Evolutionary conservation across 164 flowering plant genomes (phyloP), one percentile per base, ranked within the genome.

Genomic region (Umbellularia californica): DNA sequence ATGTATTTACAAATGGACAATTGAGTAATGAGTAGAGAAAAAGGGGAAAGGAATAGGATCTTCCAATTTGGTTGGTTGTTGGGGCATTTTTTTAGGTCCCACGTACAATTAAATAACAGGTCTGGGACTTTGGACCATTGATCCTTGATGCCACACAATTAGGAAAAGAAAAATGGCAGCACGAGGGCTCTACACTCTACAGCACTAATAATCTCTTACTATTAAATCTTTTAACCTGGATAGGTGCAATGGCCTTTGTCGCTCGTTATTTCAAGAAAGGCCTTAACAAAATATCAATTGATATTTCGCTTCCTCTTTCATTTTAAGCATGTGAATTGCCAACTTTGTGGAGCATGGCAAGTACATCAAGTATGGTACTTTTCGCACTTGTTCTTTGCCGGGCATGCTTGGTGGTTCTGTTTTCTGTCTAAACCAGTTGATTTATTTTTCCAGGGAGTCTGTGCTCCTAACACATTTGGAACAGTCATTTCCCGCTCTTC

Each of bases 321-420:
- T 79, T 96, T 98, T 82, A 89, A 96, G 78, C 95, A 96, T 84
- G 98, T 96, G 28, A 86, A 88, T 67, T 91, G 99, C 73, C 98
- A 92, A 77, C 97, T 94, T 73, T 90, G 97, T 84, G 95, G 86
- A 75, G 99, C 99, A 77, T 96, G 99, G 99, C 99, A 96, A 87
- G 80, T 87, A 69, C 99, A 94, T 88, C 99, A 96, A 79, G 99
- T 94, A 85, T 73, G 89, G 13, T 17, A 74, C n/a, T 41, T 66
- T 74, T 41, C 9, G 11, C 47, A 41, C 62, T 75, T 78, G 73
- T 35, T 69, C 33, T 52, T 55, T 20, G 5, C n/a, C 2, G n/a
- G n/a, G 60, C n/a, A 15, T 55, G 60, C n/a, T 13, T 15, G 5
- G 60, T 15, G 60, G n/a, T 55, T 55, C 60, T 55, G n/a, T 55